Evolutionary conservation across 164 flowering plant genomes (phyloP), one percentile per base, ranked within the genome.

Genomic region (Euptelea pleiosperma): DNA sequence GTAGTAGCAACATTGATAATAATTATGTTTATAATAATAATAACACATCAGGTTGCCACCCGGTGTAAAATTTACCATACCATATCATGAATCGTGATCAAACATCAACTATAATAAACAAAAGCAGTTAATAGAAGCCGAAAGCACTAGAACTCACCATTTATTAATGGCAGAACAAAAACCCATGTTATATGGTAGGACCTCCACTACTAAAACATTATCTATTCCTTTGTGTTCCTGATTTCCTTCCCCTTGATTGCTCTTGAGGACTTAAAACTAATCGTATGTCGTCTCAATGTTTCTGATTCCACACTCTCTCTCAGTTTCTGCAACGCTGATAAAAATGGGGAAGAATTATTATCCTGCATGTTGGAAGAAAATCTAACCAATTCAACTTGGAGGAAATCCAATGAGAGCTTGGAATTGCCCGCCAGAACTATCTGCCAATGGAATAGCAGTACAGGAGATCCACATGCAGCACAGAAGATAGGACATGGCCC

Each of bases 251-350:
- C 58, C 68, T 68, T 58, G 44, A 60, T 31, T 21, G 52, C 39
- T 46, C 25, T 60, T 10, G 72, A 52, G 41, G 72, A 64, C 66
- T 70, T 77, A 41, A 57, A 70, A 29, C 62, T 72, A 37, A 39
- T 10, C 49, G 52, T 75, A 49, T 70, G 75, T 62, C 68, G 75
- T 59, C 64, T 74, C 2, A 45, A 62, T 54, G 68, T 58, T 70
- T 82, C 86, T n/a, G 79, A 76, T 79, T 75, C 81, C 50, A 81
- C 58, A 15, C 34, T 66, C 71, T 81, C 86, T 60, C 84, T 86
- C 70, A 82, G 57, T 67, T 83, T 85, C 66, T 72, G 86, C 59
- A 85, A 71, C 6, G 87, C 95, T 86, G 81, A 55, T 1, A 64
- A 8, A 53, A 28, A 31, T 15, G 3, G 6, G 42, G 30, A 44